Evolutionary conservation across 192 early-diverging fungal species (phyloP).

Genomic region (Podila horticola): DNA sequence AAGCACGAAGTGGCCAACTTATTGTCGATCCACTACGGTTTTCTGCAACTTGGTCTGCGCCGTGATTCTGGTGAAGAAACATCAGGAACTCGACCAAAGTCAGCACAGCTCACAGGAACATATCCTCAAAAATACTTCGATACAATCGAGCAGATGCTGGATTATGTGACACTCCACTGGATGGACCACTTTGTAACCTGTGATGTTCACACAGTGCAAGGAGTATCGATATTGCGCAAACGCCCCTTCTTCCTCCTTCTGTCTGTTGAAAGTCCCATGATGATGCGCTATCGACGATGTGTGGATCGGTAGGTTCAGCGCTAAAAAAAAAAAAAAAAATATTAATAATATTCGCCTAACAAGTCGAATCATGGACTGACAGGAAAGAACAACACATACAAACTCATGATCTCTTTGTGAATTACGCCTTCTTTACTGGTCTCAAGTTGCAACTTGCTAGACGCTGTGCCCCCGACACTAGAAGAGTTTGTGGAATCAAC

Average conservation of each 20-base stretch:
- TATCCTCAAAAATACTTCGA: conserved; percentile 53
- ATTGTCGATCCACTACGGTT: conserved; percentile 63
- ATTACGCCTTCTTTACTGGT: neutral
- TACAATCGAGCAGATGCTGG: conserved; percentile 65
- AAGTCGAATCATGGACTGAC: neutral
- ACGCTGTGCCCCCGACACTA: conserved; percentile 39
- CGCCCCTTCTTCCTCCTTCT: conserved; percentile 87
- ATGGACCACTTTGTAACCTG: conserved; percentile 75
- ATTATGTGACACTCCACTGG: conserved; percentile 84
- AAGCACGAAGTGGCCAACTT: conserved; percentile 71
- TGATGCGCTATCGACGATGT: conserved; percentile 72
- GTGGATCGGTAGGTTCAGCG: conserved; percentile 41
- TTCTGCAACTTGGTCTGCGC: conserved; percentile 19
- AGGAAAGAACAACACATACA: too few relatives aligned
- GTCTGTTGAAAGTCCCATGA: conserved; percentile 84
- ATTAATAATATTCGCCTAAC: too few relatives aligned
- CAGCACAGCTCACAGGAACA: neutral
- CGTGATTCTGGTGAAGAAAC: neutral
- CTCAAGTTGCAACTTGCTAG: conserved; percentile 12
- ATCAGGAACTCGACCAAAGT: neutral
- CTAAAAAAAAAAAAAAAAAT: neutral
- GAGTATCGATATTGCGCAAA: conserved; percentile 74
- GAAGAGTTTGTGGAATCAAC: conserved; percentile 70
- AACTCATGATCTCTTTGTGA: too few relatives aligned
- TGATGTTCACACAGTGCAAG: conserved; percentile 62